Evolutionary conservation across 495 filamentous ascomycete species (phyloP).

Genomic region (Xylaria longipes): DNA sequence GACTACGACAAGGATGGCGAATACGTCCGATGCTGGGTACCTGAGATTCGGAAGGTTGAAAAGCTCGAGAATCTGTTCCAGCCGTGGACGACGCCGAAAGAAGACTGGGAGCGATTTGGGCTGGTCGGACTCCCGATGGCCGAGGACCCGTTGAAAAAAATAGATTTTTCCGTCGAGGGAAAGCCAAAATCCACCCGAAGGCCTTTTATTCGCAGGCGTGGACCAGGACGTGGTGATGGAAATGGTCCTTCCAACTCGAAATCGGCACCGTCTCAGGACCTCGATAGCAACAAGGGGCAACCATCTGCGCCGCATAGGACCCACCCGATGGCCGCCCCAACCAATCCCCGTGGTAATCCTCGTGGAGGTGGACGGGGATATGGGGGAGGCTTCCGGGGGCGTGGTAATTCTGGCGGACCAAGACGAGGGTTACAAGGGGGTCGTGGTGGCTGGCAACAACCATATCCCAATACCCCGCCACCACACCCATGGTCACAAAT

Average conservation of each 20-base stretch:
- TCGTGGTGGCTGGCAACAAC: constrained; percentile 29
- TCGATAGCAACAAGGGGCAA: constrained; percentile 2
- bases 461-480: constrained; percentile 14
- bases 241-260: constrained; percentile 8
- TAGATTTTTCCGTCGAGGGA: constrained; percentile 58
- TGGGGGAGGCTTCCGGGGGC: constrained; percentile 32
- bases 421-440: constrained; percentile 36
- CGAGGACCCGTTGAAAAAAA: constrained; percentile 62
- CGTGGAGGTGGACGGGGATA: constrained; percentile 37
- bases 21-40: constrained; percentile 72
- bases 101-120: constrained; percentile 57
- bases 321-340: too few species aligned
- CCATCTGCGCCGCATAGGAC: not conserved
- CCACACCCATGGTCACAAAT: constrained; percentile 11
- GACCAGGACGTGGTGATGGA: constrained; percentile 29
- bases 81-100: constrained; percentile 62
- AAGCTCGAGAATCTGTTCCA: constrained; percentile 67
- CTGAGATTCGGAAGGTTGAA: constrained; percentile 60
- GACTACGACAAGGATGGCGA: constrained; percentile 70
- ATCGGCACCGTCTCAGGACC: constrained; percentile 8
- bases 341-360: constrained; percentile 29
- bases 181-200: constrained; percentile 45
- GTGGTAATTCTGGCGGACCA: constrained; percentile 29
- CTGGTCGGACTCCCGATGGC: constrained; percentile 58
- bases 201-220: constrained; percentile 40